Percentiles rank a stretch among this genome's conserved stretches.
Evolutionary conservation across 2,329 filamentous ascomycete species (phyloP).

Genomic region (Talaromyces sp.): DNA sequence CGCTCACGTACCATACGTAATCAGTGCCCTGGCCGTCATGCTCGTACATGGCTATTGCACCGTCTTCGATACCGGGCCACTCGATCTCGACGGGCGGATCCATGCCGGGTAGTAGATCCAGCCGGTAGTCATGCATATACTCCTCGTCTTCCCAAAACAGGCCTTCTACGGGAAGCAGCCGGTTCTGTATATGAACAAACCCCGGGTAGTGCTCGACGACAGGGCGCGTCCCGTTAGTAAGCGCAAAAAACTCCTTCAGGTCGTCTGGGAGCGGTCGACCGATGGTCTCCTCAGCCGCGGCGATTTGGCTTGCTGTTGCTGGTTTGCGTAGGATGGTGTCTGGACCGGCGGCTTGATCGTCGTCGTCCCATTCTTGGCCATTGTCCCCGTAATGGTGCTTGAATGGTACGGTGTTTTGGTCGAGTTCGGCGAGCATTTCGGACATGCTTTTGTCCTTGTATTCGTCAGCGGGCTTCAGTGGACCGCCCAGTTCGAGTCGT

Average conservation of each 20-base stretch:
- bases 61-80: conserved; percentile 1
- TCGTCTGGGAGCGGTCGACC: conserved; percentile 3
- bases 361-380: neutral
- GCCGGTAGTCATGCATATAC: neutral
- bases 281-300: neutral
- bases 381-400: neutral
- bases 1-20: conserved; percentile 4
- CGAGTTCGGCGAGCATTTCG: conserved; percentile 3
- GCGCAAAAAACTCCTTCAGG: conserved; percentile 4
- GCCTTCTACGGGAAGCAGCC: neutral
- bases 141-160: neutral
- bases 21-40: conserved; percentile 1
- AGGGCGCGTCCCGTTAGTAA: conserved; percentile 5
- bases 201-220: neutral
- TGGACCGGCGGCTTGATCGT: neutral
- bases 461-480: neutral
- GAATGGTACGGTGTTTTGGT: conserved; percentile 1
- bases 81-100: neutral
- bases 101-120: neutral
- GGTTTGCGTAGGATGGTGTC: conserved; percentile 4
- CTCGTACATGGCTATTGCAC: conserved; percentile 5
- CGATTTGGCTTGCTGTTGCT: neutral
- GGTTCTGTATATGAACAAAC: neutral
- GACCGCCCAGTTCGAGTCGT: neutral
- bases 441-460: neutral